phyloP scores from a whole-genome alignment of 805 yeast genomes.

The Torulaspora quercuum region DNA sequence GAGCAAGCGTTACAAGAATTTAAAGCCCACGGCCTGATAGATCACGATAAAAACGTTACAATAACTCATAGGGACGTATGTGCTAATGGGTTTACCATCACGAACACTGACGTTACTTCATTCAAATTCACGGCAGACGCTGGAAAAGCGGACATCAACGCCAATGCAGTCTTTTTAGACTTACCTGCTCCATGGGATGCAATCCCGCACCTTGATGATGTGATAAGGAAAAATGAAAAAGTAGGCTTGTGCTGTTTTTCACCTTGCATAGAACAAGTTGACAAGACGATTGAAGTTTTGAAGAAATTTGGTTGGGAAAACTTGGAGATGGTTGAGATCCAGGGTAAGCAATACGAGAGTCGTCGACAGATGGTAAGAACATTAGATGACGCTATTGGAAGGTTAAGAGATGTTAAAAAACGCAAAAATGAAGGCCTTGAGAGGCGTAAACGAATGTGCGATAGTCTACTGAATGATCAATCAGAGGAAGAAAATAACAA shows the following conservation, averaged over 20 bases:
- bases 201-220: constrained; percentile 64
- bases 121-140: constrained; percentile 27
- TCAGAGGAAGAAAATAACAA: constrained; percentile 25
- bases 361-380: constrained; percentile 83
- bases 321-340: constrained; percentile 89
- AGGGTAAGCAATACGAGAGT: constrained; percentile 82
- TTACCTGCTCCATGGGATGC: constrained; percentile 98
- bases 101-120: constrained; percentile 29
- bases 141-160: constrained; percentile 34
- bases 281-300: constrained; percentile 73
- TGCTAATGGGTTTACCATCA: constrained; percentile 69
- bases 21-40: constrained; percentile 58
- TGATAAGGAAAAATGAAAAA: constrained; percentile 49
- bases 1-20: constrained; percentile 77
- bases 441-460: constrained; percentile 42
- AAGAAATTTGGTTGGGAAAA: constrained; percentile 75
- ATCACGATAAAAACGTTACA: constrained; percentile 44
- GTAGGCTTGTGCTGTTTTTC: constrained; percentile 90
- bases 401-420: constrained; percentile 74
- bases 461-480: constrained; percentile 26
- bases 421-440: constrained; percentile 67
- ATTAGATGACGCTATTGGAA: constrained; percentile 71
- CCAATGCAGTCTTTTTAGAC: constrained; percentile 80
- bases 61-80: constrained; percentile 93
- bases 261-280: constrained; percentile 97